Base-by-base conservation (phyloP, 2,329 filamentous ascomycete genomes). In the Phyllosticta citrichinensis region DNA sequence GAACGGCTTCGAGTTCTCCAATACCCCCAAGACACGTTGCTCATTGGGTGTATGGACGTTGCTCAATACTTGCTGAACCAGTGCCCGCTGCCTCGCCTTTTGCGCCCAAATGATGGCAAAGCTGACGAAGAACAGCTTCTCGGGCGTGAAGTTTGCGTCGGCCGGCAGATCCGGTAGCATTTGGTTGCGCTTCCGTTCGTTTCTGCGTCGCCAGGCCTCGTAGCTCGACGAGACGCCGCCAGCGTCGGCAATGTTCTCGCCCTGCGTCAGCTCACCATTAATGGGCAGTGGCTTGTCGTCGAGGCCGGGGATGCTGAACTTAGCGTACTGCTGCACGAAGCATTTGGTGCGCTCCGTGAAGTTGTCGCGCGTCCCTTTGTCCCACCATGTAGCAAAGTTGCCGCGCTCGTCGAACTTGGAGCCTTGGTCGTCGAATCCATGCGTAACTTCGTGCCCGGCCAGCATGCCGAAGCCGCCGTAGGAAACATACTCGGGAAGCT, bases 191-290 rank as follows among this genome's bases (percentile, higher is more conserved):
- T 76, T 78, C 47, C 79, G 73, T 2, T 75, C 71, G 33, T 83
- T 80, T 11, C 80, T 79, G 64, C 80, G 81, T 69, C 84, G 81
- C 86, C 87, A 90, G 0, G 86, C 85, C 24, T 80, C 76, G 68
- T 83, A 89, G 0, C 85, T 78, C 0, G 85, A 82, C 8, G 80
- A 78, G 0, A 89, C 69, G 14, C 87, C 87, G 17, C 86, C 86
- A 0, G 86, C 83, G 69, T 89, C 87, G 1, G 86, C 86, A 67
- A 89, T 86, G 68, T 89, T 89, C 73, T 89, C 87, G 20, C 82
- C 83, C 1, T 88, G 74, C 0, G 86, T 89, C 14, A 84, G 75
- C 24, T 75, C 75, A 10, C 86, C 87, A 62, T 87, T 84, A 60
- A 88, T 81, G 63, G 85, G 80, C 0, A 87, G 74, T 3, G 79